Percentiles rank a stretch among this genome's conserved stretches.
Evolutionary conservation across 83 land plant species (phyloP).

Genomic region (Picea mariana): DNA sequence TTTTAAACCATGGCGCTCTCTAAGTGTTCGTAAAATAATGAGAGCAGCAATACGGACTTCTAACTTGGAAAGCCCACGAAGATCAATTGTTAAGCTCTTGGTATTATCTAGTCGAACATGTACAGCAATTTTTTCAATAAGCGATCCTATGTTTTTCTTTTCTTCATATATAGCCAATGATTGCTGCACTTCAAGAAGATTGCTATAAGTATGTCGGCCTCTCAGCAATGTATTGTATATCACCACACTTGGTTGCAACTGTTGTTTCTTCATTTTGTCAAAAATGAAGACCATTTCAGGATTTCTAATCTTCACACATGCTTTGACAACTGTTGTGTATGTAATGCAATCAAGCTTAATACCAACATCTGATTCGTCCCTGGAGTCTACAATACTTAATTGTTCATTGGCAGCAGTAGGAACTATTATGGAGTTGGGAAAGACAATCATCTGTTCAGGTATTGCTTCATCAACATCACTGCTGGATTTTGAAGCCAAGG

Average conservation of each 20-base stretch:
- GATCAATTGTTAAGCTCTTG: constrained; percentile 16
- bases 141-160: constrained; percentile 46
- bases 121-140: constrained; percentile 59
- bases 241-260: constrained; percentile 27
- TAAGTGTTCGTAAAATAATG: constrained; percentile 70
- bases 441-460: too few species aligned
- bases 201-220: constrained; percentile 63
- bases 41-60: constrained; percentile 83
- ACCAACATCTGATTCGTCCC: too few species aligned
- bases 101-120: constrained; percentile 39
- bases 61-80: constrained; percentile 73
- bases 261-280: too few species aligned
- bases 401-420: too few species aligned
- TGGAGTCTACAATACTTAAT: too few species aligned
- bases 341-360: too few species aligned
- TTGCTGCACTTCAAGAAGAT: constrained; percentile 65
- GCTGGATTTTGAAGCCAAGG: too few species aligned
- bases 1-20: constrained; percentile 41
- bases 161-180: constrained; percentile 73
- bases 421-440: too few species aligned
- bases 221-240: constrained; percentile 79
- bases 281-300: too few species aligned
- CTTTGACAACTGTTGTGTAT: too few species aligned
- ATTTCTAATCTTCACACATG: too few species aligned
- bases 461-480: too few species aligned